phyloP scores from a whole-genome alignment of 108 stramenopile genomes.

The Conticribra guillardii region DNA sequence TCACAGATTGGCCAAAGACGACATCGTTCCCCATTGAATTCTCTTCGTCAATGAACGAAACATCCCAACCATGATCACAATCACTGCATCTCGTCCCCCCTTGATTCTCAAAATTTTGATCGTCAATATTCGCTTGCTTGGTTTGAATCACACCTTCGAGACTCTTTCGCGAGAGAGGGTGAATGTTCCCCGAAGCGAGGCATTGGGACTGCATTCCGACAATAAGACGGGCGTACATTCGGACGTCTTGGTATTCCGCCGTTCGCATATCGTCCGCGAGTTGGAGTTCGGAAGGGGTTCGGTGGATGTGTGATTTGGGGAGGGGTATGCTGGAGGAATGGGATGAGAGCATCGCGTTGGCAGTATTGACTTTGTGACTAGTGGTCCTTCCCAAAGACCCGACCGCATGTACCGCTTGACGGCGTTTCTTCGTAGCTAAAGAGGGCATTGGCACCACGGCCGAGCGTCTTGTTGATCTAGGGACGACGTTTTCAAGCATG shows the following conservation, averaged over 20 bases:
- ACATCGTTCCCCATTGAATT: background rate
- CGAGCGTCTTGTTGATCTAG: too few relatives aligned
- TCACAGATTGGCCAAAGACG: too few relatives aligned
- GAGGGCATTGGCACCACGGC: background rate
- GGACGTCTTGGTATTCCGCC: slow-evolving; percentile 45
- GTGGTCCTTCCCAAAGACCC: background rate
- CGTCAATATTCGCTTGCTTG: slow-evolving; percentile 28
- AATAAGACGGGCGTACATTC: slow-evolving; percentile 49
- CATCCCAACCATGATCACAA: slow-evolving; percentile 13
- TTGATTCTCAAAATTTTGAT: slow-evolving; percentile 9
- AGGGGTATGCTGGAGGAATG: slow-evolving; percentile 26
- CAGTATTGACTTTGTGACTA: background rate
- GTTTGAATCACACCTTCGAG: slow-evolving; percentile 19
- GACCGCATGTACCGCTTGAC: slow-evolving; percentile 5
- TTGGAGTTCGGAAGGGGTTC: slow-evolving; percentile 50
- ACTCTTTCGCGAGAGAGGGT: slow-evolving; percentile 17
- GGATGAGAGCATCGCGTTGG: background rate
- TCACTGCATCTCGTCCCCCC: background rate
- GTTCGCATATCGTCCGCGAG: slow-evolving; percentile 34
- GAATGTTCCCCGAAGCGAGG: background rate
- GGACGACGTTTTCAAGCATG: background rate
- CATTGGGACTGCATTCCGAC: slow-evolving; percentile 33
- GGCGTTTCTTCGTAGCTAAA: slow-evolving; percentile 15
- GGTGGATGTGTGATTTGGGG: slow-evolving; percentile 43
- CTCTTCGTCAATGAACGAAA: slow-evolving; percentile 8